phyloP scores from a whole-genome alignment of 306 rosid species.

The Ammopiptanthus mongolicus region DNA sequence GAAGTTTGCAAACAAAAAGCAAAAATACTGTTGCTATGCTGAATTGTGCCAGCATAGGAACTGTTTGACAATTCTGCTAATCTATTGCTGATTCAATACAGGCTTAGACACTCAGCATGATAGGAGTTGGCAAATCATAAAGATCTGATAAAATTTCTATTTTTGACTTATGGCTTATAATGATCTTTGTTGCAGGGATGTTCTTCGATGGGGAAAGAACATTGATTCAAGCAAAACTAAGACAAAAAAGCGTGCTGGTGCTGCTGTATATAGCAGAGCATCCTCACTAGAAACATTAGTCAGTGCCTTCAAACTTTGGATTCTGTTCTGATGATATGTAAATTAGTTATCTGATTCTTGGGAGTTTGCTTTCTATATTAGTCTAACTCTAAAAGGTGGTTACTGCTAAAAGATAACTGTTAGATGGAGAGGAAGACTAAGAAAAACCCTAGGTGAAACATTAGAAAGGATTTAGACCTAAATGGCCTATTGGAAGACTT shows the following conservation, averaged over 20 bases:
- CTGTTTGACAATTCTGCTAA: neutral
- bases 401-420: neutral
- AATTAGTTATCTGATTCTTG: neutral
- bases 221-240: conserved; percentile 67
- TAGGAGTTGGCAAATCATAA: neutral
- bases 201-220: conserved; percentile 97
- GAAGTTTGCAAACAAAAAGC: neutral
- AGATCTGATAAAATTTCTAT: neutral
- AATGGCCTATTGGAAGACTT: neutral
- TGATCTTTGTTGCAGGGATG: conserved; percentile 51
- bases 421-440: neutral
- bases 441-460: neutral
- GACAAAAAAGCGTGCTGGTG: conserved; percentile 82
- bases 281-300: conserved; percentile 91
- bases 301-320: conserved; percentile 31
- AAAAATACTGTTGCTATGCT: neutral
- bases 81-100: neutral
- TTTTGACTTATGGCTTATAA: conserved; percentile 1
- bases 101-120: neutral
- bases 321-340: neutral
- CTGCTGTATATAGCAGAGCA: conserved; percentile 84
- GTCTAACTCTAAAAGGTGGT: neutral
- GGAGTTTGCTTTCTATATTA: conserved; percentile 14
- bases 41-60: neutral
- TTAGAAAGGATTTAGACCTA: no score